These are phyloP conservation scores for Cystobasidium slooffiae DNA, from an alignment of 1,284 basidiomycete genomes.

Conservation along the genomic window DNA sequence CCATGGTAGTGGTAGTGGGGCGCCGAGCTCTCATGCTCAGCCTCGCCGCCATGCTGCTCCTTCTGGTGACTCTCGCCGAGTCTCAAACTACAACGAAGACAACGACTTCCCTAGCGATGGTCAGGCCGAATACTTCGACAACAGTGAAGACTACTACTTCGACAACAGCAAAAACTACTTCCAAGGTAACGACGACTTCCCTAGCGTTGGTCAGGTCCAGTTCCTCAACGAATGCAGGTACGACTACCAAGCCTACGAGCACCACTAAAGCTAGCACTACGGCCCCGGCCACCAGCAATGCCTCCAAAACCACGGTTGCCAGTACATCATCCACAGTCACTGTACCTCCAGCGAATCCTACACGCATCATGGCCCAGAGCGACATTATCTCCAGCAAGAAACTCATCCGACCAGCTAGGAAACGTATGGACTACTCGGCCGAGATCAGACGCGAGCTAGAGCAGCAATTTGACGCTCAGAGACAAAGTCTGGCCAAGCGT, in stretches of 20 bases:
- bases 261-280: neutral
- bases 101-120: neutral
- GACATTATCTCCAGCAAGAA: slow-evolving; percentile 19
- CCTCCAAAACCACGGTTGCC: neutral
- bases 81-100: neutral
- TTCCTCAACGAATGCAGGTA: neutral
- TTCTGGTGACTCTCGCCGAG: slow-evolving; percentile 6
- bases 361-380: slow-evolving; percentile 21
- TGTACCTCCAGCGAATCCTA: slow-evolving; percentile 2
- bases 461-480: neutral
- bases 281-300: neutral
- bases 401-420: neutral
- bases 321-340: neutral
- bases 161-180: neutral
- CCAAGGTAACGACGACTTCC: neutral
- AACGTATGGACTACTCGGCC: slow-evolving; percentile 28
- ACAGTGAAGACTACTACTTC: neutral
- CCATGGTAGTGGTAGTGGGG: slow-evolving; percentile 1
- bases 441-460: slow-evolving; percentile 16
- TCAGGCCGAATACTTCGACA: neutral
- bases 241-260: neutral
- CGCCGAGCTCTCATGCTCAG: slow-evolving; percentile 12
- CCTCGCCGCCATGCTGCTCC: slow-evolving; percentile 9
- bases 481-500: slow-evolving; percentile 14
- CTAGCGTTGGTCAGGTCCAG: neutral